Base-by-base conservation (phyloP, 305 asterid species). In the Stenogyne calaminthoides region DNA sequence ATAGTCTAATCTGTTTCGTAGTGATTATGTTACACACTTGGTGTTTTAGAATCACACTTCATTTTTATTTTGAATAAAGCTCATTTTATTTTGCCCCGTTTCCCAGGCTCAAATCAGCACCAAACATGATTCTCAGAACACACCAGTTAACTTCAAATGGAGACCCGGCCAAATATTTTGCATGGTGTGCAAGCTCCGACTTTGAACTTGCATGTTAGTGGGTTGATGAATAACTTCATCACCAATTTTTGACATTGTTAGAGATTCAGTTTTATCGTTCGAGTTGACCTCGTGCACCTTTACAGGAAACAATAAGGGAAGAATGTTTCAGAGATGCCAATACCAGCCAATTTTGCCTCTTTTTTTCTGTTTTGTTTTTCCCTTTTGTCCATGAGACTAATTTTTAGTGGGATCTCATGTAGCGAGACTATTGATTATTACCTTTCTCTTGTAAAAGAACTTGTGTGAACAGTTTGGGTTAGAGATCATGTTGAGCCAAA, bases 61-160 rank as follows among this genome's bases (percentile, higher is more conserved):
- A 37, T 40, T 40, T 22, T 70, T 14, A 46, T 14, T 46, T 46
- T 46, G 54, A 46, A 46, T n/a, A 27, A n/a, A 32, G 34, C 66
- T 64, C 61, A 37, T 46, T 42, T 15, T 4, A 15, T 42, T 59
- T 61, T 42, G 8, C 44, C 64, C 68, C 61, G 32, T 44, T 70
- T 71, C 25, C 51, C 85, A 90, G 94, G 92, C 78, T 61, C 76
- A 67, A 77, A 83, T 69, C 88, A 84, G 55, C 89, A 72, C 64
- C 77, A 75, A 59, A 77, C 80, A 58, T 85, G 82, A 84, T 81
- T 72, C 71, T 22, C 55, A 8, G 11, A 36, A 9, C 19, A 12
- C 67, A 19, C 70, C 57, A 18, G 22, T 80, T 51, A 42, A 67
- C 71, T 55, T 80, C 76, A 37, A 44, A 67, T 20, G 55, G 69